Base-by-base conservation (phyloP, 2,329 filamentous ascomycete species). In the Trichoderma pleuroti region DNA sequence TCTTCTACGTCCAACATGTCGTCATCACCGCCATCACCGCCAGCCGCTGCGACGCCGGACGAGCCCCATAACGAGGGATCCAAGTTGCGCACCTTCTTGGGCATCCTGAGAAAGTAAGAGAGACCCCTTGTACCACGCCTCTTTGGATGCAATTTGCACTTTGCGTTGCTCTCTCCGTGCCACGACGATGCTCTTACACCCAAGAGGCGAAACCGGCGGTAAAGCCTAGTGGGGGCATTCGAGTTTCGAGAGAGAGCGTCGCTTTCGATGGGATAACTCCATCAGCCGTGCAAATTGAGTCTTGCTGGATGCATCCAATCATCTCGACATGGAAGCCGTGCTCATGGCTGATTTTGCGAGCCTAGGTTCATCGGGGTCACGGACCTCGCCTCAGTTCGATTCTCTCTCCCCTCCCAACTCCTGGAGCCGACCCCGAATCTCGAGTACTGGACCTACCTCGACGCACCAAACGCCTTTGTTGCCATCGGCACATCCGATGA, bases 381-480 rank as follows among this genome's bases (percentile, higher is more conserved):
- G 75, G 96, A 99, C 82, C 96, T 99, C 77, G 96, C 96, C 71
- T 90, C 94, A 70, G 95, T 98, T 73, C 92, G 96, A 75, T 99
- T 99, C 84, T 98, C 95, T 18, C 87, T 99, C 64, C 96, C 96
- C 26, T 94, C 96, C 64, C 95, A 98, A 82, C 90, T 99, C 56
- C 88, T 99, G 77, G 96, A 99, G 81, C 96, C 96, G 42, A 97
- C 93, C 5, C 96, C 96, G 66, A 99, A 99, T 81, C 86, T 99
- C 79, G 96, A 99, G 84, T 99, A 98, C 84, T 99, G 96, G 96
- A 97, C 97, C 78, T 99, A 99, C 78, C 86, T 99, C 79, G 96
- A 99, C 82, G 89, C 94, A 76, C 95, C 95, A 26, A 97, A 97
- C 81, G 93, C 94, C 61, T 98, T 99, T 74, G 83, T 89, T 74